Evolutionary conservation across 345 rosid genomes (phyloP).

Genomic region (Citrus trifoliata): DNA sequence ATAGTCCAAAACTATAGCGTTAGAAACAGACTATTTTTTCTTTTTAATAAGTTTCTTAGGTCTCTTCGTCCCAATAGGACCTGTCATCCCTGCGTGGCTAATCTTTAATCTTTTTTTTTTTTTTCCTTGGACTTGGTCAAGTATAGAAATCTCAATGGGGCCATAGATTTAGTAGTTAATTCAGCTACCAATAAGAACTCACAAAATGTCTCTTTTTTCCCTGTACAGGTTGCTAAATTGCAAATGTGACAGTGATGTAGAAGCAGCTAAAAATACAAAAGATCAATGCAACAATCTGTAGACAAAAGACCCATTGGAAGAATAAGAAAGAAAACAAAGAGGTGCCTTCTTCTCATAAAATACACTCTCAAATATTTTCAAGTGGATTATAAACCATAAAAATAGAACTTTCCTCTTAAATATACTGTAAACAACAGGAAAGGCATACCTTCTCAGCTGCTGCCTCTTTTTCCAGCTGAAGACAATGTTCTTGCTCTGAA

Average conservation of each 20-base stretch:
- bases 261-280: background rate
- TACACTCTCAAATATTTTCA: background rate
- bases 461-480: slow-evolving; percentile 19
- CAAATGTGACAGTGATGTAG: background rate
- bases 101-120: too few species aligned
- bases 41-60: too few species aligned
- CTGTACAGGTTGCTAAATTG: background rate
- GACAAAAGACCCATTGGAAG: background rate
- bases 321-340: background rate
- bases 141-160: background rate
- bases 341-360: background rate
- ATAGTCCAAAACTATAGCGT: background rate
- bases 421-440: background rate
- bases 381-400: background rate
- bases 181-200: background rate
- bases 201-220: background rate
- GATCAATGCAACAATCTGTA: background rate
- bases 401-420: background rate
- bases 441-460: slow-evolving; percentile 35
- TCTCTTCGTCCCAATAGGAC: too few species aligned
- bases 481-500: slow-evolving; percentile 28
- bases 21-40: too few species aligned
- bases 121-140: too few species aligned
- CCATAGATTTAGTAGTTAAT: background rate
- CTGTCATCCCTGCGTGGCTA: too few species aligned